Evolutionary conservation across 2,329 filamentous ascomycete species (phyloP), one percentile per base, ranked within the genome.

Genomic region (Colletotrichum spinosum): DNA sequence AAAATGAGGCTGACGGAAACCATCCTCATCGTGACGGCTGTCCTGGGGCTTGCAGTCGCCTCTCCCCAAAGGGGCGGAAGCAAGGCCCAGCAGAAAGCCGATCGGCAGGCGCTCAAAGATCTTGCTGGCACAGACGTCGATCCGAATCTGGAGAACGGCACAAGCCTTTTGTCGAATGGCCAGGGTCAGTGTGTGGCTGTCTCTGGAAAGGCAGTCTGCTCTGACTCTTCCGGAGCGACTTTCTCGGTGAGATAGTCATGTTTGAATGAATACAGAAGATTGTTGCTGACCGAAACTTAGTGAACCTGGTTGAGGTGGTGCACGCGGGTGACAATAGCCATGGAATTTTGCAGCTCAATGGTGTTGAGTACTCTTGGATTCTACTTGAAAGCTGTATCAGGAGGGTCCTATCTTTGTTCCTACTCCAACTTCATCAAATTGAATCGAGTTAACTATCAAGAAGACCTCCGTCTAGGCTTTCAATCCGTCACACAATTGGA

Each of bases 121-220:
- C 60, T 64, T 6, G 60, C 60, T 34, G 49, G 60, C 37, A 60
- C 42, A n/a, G 49, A 53, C 13, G 55, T 64, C 15, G 49, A 64
- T 17, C 55, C 60, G 10, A 59, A 60, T 25, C 60, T 64, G 12
- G 55, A 58, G 4, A 64, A 64, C 10, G 55, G 60, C 15, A 64
- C 55, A 10, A 54, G 42, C 2, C 60, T 64, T 42, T 49, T 64
- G 10, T 13, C 13, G n/a, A 64, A 54, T 13, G 55, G 55, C 13
- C 55, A 64, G 12, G 60, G 60, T 6, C 55, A 60, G 11, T 64
- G 55, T 15, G 42, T 59, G 6, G 60, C 60, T 13, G 60, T 64
- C 6, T 64, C 60, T 15, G 49, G 55, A 12, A 59, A 38, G 44
- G 55, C 60, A 8, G 60, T 64, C 7, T 64, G 60, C 37, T 59